These are phyloP conservation scores for Aspergillus ellipticus DNA, from an alignment of 495 filamentous ascomycete genomes.

Conservation along the genomic window DNA sequence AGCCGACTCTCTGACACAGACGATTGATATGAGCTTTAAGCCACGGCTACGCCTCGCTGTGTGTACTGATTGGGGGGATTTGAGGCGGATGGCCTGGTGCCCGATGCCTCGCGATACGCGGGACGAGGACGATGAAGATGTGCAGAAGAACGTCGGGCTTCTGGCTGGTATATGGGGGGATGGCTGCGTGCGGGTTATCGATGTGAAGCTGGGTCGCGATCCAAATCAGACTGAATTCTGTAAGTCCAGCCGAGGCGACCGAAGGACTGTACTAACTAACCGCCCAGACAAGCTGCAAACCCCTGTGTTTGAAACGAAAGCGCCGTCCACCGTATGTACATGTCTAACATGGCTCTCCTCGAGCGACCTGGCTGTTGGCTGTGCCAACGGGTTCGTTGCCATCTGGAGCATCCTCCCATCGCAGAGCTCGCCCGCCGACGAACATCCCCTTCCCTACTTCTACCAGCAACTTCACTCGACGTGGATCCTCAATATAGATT, in stretches of 20 bases:
- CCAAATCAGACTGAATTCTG: slow-evolving; percentile 35
- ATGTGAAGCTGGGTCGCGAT: slow-evolving; percentile 40
- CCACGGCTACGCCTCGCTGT: slow-evolving; percentile 48
- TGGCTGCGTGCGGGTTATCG: slow-evolving; percentile 57
- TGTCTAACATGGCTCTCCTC: slow-evolving; percentile 60
- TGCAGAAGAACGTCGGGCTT: slow-evolving; percentile 46
- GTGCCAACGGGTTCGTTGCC: slow-evolving; percentile 58
- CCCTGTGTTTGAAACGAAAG: slow-evolving; percentile 52
- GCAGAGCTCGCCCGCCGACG: slow-evolving; percentile 4
- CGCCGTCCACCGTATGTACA: slow-evolving; percentile 52
- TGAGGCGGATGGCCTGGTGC: slow-evolving; percentile 62
- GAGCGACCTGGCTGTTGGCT: slow-evolving; percentile 57
- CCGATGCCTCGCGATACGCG: slow-evolving; percentile 42
- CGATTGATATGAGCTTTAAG: slow-evolving; percentile 35
- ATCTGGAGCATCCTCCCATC: slow-evolving; percentile 50
- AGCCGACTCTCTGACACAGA: slow-evolving; percentile 21
- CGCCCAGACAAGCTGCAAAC: slow-evolving; percentile 42
- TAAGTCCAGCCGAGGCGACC: slow-evolving; percentile 19
- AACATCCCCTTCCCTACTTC: slow-evolving; percentile 46
- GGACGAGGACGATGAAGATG: slow-evolving; percentile 32
- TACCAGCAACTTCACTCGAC: slow-evolving; percentile 56
- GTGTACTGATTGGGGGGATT: slow-evolving; percentile 61
- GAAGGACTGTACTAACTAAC: not conserved
- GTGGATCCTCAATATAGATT: slow-evolving; percentile 54
- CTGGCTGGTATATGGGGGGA: slow-evolving; percentile 62